Percentiles rank a stretch among this genome's conserved stretches.
Conservation (phyloP, 1,284 basidiomycete genomes). For the Austroboletus novae-zelandiae region DNA sequence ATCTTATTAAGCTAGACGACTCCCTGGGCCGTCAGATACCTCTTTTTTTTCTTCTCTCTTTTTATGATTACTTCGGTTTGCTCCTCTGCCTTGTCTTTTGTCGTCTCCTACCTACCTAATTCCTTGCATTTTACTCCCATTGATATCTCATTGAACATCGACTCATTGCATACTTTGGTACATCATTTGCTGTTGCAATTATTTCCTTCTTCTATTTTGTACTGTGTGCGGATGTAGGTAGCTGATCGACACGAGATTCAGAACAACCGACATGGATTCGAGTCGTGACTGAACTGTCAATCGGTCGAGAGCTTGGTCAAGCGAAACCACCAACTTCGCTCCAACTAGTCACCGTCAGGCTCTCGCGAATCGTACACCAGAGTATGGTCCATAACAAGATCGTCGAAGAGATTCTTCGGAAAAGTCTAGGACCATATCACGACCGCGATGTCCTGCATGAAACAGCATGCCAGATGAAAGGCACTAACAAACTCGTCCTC, state of each 20-base stretch:
- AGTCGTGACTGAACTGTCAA: too few species aligned
- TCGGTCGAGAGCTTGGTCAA: too few species aligned
- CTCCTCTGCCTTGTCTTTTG: slow-evolving; percentile 8
- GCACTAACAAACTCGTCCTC: slow-evolving; percentile 15
- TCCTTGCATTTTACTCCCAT: slow-evolving; percentile 19
- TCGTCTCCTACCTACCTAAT: slow-evolving; percentile 26
- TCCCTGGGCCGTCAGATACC: slow-evolving; percentile 25
- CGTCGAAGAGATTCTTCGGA: slow-evolving; percentile 21
- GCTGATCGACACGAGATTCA: slow-evolving; percentile 7
- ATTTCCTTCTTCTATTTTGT: slow-evolving; percentile 27
- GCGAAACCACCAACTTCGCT: too few species aligned
- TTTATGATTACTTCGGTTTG: slow-evolving; percentile 28
- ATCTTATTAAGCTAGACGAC: slow-evolving; percentile 17
- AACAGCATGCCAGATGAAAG: slow-evolving; percentile 16
- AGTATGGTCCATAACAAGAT: slow-evolving; percentile 22
- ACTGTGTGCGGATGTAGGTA: slow-evolving; percentile 20
- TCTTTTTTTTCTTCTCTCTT: slow-evolving; percentile 22
- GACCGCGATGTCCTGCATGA: slow-evolving; percentile 25
- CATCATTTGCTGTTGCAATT: slow-evolving; percentile 28
- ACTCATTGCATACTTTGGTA: slow-evolving; percentile 31
- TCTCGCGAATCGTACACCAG: too few species aligned
- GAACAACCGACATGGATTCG: not conserved
- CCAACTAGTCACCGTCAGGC: too few species aligned
- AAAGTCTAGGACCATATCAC: slow-evolving; percentile 32
- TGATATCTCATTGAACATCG: slow-evolving; percentile 28